A percentile compares a stretch with the other conserved stretches of the same genome.
Evolutionary conservation across 1,139 yeast genomes (phyloP).

Genomic region (Kodamaea ohmeri): DNA sequence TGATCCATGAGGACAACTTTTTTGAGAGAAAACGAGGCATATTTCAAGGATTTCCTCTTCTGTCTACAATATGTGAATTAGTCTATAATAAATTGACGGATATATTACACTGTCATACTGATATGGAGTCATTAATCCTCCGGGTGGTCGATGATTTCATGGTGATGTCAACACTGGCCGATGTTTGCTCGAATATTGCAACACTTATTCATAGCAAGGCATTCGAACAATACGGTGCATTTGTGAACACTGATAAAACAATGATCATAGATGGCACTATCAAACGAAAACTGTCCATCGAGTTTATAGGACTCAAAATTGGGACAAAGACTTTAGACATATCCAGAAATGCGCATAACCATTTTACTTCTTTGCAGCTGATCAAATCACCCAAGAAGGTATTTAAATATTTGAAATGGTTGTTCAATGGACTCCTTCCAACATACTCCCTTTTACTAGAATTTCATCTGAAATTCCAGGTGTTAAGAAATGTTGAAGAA

Average conservation of each 20-base stretch:
- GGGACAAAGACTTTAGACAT: constrained; percentile 18
- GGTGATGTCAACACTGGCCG: constrained; percentile 48
- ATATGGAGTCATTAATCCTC: constrained; percentile 41
- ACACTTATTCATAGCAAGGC: constrained; percentile 27
- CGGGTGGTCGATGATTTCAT: constrained; percentile 87
- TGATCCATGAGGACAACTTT: constrained; percentile 8
- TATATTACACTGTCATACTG: constrained; percentile 34
- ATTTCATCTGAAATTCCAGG: constrained; percentile 11
- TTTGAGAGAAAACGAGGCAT: constrained; percentile 61
- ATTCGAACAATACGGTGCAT: constrained; percentile 57
- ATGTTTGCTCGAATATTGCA: constrained; percentile 21
- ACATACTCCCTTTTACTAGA: constrained; percentile 15
- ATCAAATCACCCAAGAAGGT: constrained; percentile 18
- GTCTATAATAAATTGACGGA: constrained; percentile 64
- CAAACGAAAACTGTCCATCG: constrained; percentile 11
- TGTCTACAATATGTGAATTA: constrained; percentile 72
- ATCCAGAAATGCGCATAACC: constrained; percentile 10
- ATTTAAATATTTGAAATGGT: constrained; percentile 17
- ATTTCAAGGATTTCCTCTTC: constrained; percentile 83
- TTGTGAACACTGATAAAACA: constrained; percentile 58
- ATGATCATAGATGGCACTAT: constrained; percentile 3
- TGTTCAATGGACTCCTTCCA: constrained; percentile 14
- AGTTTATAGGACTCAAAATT: constrained; percentile 36
- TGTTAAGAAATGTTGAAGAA: constrained; percentile 13
- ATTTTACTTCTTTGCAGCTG: constrained; percentile 14